Evolutionary conservation across 192 early-diverging fungal species (phyloP), one percentile per base, ranked within the genome.

Genomic region (Coemansia sp.): DNA sequence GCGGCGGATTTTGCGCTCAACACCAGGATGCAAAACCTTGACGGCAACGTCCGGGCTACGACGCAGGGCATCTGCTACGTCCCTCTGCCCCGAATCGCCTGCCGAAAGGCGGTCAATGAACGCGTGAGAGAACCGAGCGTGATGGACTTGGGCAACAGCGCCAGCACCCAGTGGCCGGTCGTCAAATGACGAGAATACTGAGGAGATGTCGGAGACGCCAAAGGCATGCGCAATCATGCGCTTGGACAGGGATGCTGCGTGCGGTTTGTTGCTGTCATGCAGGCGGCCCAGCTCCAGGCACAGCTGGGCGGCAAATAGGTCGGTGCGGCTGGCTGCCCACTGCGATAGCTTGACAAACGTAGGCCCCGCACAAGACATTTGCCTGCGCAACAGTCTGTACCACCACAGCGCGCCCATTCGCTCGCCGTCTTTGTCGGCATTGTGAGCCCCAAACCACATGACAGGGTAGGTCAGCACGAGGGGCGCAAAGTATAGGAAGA

Each of bases 311-410:
- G 90, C 91, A 49, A 97, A 94, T 2, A 99, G 76, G 71, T 99
- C 97, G 20, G 90, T 89, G 34, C 97, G 84, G 18, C 95, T 96
- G 34, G 93, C 94, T 0, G 95, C 93, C 93, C 95, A 99, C 87
- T 99, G 97, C 6, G 93, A 90, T 18, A 97, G 73, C 87, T 99
- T 99, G 66, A 97, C 95, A 82, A 97, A 99, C 11, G 97, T 95
- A 11, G 97, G 96, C 1, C 97, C 97, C 12, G 94, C 94, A 22
- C 79, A 55, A 62, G 95, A 93, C 88, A 97, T 92, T 60, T 91
- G 89, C 59, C 63, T 85, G 47, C 95, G 90, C 20, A 97, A 63
- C 16, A 93, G 82, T 33, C 85, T 73, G 76, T 96, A 93, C 95
- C 96, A 99, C 93, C 92, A 95, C 3, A 97, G 62, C 2, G 87